These are phyloP conservation scores for Carex scoparia DNA, from an alignment of 176 grass and related monocot genomes.

Conservation along the genomic window DNA sequence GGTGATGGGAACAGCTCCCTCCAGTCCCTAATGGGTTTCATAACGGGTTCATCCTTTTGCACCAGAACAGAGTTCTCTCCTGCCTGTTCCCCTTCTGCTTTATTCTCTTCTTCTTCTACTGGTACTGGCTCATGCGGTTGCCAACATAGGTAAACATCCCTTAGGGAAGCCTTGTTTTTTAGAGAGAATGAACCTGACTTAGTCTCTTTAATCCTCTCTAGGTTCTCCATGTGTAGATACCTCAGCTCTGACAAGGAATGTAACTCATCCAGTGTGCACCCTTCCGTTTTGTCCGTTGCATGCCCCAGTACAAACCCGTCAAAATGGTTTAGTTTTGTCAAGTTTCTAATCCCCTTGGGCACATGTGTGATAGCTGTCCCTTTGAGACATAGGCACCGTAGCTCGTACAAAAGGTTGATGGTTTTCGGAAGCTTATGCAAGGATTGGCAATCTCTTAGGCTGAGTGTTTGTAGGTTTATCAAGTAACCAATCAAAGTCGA, in stretches of 20 bases:
- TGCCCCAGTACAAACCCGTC: conserved; percentile 63
- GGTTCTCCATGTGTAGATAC: conserved; percentile 44
- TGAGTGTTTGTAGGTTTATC: conserved; percentile 66
- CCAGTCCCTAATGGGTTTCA: conserved; percentile 63
- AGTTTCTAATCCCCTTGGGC: conserved; percentile 52
- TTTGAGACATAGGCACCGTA: conserved; percentile 52
- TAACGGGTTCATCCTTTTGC: conserved; percentile 32
- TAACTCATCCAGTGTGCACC: conserved; percentile 60
- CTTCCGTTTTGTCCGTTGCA: conserved; percentile 30
- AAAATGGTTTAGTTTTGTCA: conserved; percentile 58
- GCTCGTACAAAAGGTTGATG: conserved; percentile 44
- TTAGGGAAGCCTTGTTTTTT: conserved; percentile 56
- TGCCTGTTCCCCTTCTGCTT: conserved; percentile 17
- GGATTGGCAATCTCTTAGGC: conserved; percentile 42
- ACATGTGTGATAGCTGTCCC: conserved; percentile 56
- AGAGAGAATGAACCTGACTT: conserved; percentile 44
- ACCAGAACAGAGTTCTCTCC: conserved; percentile 20
- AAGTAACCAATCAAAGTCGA: conserved; percentile 66
- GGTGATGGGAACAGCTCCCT: conserved; percentile 51
- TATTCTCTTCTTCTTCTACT: conserved; percentile 22
- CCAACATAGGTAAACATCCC: conserved; percentile 54
- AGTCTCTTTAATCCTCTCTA: conserved; percentile 48
- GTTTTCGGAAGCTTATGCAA: conserved; percentile 61
- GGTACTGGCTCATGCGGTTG: conserved; percentile 12
- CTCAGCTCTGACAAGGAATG: conserved; percentile 53